Evolutionary conservation across 2,329 filamentous ascomycete species (phyloP), one percentile per base, ranked within the genome.

Genomic region (Torrubiellomyces zombiae): DNA sequence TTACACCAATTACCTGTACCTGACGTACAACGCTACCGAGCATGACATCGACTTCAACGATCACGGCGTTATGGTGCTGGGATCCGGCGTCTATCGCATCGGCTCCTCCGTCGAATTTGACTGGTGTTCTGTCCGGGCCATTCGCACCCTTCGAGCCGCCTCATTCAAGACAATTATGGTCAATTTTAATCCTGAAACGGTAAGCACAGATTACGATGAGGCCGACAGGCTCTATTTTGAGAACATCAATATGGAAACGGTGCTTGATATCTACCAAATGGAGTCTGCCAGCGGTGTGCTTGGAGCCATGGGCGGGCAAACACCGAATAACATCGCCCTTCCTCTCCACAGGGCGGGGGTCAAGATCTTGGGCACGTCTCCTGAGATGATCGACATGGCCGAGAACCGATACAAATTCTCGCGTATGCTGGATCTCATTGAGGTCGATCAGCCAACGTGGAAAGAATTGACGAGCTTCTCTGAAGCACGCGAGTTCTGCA

Each of bases 341-440:
- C 79, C 82, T 3, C 67, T 98, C 12, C 75, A 85, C 50, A 77
- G 86, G 35, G 67, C 83, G 24, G 89, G 91, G 33, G 80, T 93
- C 45, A 91, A 86, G 57, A 75, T 95, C 18, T 63, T 95, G 4
- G 89, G 89, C 38, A 98, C 89, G 2, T 94, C 86, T 0, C 89
- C 89, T 7, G 89, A 98, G 52, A 95, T 95, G 86, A 95, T 98
- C 44, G 89, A 98, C 50, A 82, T 70, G 18, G 89, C 89, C 2
- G 89, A 98, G 60, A 95, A 98, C 52, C 67, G 89, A 30, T 95
- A 91, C 67, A 95, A 95, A 62, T 95, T 95, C 62, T 93, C 83
- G 21, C 82, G 89, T 44, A 93, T 95, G 82, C 65, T 95, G 37
- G 89, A 98, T 53, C 70, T 79, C 38, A 93, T 95, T 38, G 76